phyloP scores from a whole-genome alignment of 805 yeast species.

The Wickerhamia fluorescens region DNA sequence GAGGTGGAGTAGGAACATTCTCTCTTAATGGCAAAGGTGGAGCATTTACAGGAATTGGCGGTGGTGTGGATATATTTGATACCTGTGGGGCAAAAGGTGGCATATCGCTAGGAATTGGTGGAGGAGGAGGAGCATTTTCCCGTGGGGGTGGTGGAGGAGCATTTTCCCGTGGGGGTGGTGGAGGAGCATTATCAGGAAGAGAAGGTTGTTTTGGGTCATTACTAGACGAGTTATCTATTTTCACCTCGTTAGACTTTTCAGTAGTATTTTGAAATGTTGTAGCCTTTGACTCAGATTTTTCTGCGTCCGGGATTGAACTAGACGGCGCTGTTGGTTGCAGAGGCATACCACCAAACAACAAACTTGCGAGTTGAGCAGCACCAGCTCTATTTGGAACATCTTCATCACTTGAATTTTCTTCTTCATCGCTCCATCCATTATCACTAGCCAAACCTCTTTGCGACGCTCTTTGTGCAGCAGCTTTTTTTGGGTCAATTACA shows the following conservation, averaged over 20 bases:
- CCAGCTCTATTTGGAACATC: constrained; percentile 43
- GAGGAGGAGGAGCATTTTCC: constrained; percentile 1
- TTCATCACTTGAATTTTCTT: constrained; percentile 40
- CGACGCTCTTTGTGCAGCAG: constrained; percentile 65
- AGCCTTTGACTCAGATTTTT: constrained; percentile 3
- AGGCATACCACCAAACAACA: constrained; percentile 46
- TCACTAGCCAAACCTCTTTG: constrained; percentile 50
- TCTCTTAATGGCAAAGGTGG: constrained; percentile 17
- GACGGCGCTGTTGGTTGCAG: constrained; percentile 21
- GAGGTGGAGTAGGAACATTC: constrained; percentile 16
- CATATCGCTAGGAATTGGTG: constrained; percentile 19
- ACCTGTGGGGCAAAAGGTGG: no score
- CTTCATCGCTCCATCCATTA: constrained; percentile 43
- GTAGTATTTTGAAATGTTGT: constrained; percentile 1
- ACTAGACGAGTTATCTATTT: no score
- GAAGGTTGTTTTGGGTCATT: background rate
- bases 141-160: background rate
- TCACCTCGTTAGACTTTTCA: background rate
- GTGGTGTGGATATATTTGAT: no score
- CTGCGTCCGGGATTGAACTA: no score
- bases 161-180: no score
- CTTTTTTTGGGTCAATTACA: constrained; percentile 46
- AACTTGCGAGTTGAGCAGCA: constrained; percentile 49
- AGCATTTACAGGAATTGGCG: constrained; percentile 12
- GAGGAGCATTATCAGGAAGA: background rate